Conservation (phyloP, 805 yeast species). For the Lipomyces yamadae region DNA sequence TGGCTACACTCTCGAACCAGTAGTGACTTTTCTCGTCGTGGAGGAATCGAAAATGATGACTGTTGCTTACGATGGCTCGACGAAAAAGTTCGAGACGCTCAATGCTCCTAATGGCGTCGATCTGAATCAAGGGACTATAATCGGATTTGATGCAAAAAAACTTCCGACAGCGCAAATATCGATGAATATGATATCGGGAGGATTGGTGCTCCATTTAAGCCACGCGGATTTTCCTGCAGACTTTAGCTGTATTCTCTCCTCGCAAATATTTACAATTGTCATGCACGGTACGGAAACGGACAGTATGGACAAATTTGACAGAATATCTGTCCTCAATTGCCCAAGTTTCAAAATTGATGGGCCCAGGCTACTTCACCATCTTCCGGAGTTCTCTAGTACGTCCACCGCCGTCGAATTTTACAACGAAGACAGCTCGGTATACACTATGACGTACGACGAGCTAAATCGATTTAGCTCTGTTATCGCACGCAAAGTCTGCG, state of each 20-base stretch:
- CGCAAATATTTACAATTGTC: not conserved
- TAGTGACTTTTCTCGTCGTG: constrained; percentile 7
- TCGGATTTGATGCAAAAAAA: not conserved
- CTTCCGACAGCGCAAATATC: not conserved
- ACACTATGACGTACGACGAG: constrained; percentile 17
- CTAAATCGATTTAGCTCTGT: constrained; percentile 14
- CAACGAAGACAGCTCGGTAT: constrained; percentile 3
- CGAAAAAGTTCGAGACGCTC: not conserved
- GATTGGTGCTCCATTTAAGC: constrained; percentile 1
- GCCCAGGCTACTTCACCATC: constrained; percentile 20
- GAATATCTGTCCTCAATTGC: constrained; percentile 15
- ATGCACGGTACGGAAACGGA: not conserved
- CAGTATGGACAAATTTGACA: not conserved
- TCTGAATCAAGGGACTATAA: not conserved
- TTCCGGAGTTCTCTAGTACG: constrained; percentile 1
- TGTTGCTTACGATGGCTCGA: not conserved
- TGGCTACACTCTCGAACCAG: constrained; percentile 11
- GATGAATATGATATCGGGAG: not conserved
- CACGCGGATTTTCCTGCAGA: constrained; percentile 8
- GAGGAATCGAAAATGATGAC: constrained; percentile 2
- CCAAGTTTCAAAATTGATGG: constrained; percentile 19
- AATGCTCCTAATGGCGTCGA: not conserved
- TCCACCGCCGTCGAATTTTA: constrained; percentile 27
- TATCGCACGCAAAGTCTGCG: constrained; percentile 9
- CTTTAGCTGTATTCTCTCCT: constrained; percentile 6